These are phyloP conservation scores for Tylopilus sp. DNA, from an alignment of 768 basidiomycete species.

Conservation along the genomic window DNA sequence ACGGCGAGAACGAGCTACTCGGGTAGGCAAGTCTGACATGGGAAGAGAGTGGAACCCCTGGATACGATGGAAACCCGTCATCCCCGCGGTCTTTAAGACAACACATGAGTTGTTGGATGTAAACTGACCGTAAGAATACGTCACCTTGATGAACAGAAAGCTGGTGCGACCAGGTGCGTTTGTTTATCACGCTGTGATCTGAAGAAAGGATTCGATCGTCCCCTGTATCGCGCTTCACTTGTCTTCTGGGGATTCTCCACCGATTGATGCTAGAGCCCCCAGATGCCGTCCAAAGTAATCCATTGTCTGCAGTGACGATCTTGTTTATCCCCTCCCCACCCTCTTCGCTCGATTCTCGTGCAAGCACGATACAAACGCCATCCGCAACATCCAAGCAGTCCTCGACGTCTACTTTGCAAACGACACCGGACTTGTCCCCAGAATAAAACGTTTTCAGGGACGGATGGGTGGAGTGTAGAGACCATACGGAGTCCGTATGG, in stretches of 20 bases:
- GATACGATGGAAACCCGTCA: slow-evolving; percentile 35
- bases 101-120: slow-evolving; percentile 7
- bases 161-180: slow-evolving; percentile 9
- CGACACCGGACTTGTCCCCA: slow-evolving; percentile 86
- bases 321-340: slow-evolving; percentile 70
- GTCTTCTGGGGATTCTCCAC: slow-evolving; percentile 66
- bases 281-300: slow-evolving; percentile 86
- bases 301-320: slow-evolving; percentile 79
- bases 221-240: slow-evolving; percentile 18
- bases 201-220: slow-evolving; percentile 11
- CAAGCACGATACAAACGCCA: slow-evolving; percentile 85
- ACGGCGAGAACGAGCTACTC: slow-evolving; percentile 54
- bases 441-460: slow-evolving; percentile 90
- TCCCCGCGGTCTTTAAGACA: slow-evolving; percentile 18
- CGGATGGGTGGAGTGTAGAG: slow-evolving; percentile 83
- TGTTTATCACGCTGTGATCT: slow-evolving; percentile 12
- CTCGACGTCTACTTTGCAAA: slow-evolving; percentile 91
- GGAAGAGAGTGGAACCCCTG: slow-evolving; percentile 68
- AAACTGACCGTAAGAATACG: not conserved
- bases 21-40: slow-evolving; percentile 68
- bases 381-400: slow-evolving; percentile 77
- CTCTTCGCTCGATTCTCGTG: slow-evolving; percentile 55
- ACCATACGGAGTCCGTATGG: slow-evolving; percentile 94
- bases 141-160: slow-evolving; percentile 21
- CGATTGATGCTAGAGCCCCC: slow-evolving; percentile 77